phyloP scores from a whole-genome alignment of 371 early-diverging fungal species.

The Mucor indicus region DNA sequence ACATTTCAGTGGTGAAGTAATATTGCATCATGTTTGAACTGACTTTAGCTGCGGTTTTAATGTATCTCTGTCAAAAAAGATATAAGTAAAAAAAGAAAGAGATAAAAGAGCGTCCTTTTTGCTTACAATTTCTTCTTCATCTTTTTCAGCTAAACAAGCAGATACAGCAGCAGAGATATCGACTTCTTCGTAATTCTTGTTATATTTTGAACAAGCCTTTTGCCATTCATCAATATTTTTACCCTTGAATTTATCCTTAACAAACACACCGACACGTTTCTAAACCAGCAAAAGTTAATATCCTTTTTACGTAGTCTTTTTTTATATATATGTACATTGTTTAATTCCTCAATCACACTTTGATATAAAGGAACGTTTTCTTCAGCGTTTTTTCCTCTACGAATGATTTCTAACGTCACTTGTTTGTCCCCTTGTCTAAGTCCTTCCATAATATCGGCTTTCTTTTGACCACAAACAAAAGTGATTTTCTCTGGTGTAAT shows the following conservation, averaged over 20 bases:
- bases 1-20: slow-evolving; percentile 84
- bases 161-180: slow-evolving; percentile 80
- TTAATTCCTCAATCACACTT: slow-evolving; percentile 46
- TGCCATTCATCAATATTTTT: slow-evolving; percentile 82
- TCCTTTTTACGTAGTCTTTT: too few relatives aligned
- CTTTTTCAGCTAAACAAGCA: slow-evolving; percentile 80
- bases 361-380: slow-evolving; percentile 61
- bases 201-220: slow-evolving; percentile 48
- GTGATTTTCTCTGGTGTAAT: slow-evolving; percentile 76
- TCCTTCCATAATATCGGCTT: slow-evolving; percentile 49
- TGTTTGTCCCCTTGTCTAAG: slow-evolving; percentile 50
- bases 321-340: slow-evolving; percentile 18
- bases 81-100: neutral
- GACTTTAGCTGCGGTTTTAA: slow-evolving; percentile 71
- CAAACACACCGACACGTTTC: slow-evolving; percentile 75
- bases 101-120: neutral
- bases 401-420: slow-evolving; percentile 73
- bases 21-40: slow-evolving; percentile 80
- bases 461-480: slow-evolving; percentile 80
- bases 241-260: slow-evolving; percentile 78
- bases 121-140: slow-evolving; percentile 82
- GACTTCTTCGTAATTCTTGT: slow-evolving; percentile 55
- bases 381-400: slow-evolving; percentile 71
- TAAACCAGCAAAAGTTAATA: slow-evolving; percentile 19
- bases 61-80: slow-evolving; percentile 52